A percentile compares a stretch with the other conserved stretches of the same genome.
These are phyloP conservation scores for Emiliania huxleyi DNA, from an alignment of 78 protist species.

Conservation along the genomic window DNA sequence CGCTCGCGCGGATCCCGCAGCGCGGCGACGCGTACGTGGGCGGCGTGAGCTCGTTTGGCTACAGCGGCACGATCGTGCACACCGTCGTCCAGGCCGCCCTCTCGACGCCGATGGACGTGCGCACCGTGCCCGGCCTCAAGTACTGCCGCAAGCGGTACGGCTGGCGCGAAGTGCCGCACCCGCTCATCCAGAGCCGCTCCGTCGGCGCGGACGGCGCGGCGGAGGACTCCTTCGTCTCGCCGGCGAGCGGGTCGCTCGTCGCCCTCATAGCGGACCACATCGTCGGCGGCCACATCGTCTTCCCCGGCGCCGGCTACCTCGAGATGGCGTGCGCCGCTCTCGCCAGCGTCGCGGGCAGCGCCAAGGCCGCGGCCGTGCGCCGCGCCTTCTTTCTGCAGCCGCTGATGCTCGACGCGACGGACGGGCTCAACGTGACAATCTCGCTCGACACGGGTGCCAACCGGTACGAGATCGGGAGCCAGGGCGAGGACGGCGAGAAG, in stretches of 20 bases:
- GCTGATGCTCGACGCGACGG: not conserved
- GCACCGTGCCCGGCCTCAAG: not conserved
- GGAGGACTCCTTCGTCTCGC: not conserved
- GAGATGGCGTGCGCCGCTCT: not conserved
- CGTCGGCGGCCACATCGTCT: not conserved
- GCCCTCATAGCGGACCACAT: not conserved
- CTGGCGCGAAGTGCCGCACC: not conserved
- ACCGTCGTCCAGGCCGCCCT: not conserved
- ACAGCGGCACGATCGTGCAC: constrained; percentile 18
- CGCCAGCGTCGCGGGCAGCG: not conserved
- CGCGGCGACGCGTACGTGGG: not conserved
- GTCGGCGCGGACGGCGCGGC: not conserved
- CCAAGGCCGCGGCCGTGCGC: not conserved
- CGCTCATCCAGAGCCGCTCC: not conserved
- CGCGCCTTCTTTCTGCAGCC: not conserved
- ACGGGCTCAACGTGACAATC: not conserved
- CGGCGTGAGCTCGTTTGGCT: constrained; percentile 25
- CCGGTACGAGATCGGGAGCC: not conserved
- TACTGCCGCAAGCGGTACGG: not conserved
- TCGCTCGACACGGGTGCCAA: not conserved
- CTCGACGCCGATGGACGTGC: not conserved
- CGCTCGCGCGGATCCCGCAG: too few species aligned
- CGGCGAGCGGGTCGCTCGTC: not conserved
- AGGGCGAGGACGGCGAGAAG: not conserved
- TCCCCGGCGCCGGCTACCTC: not conserved